These are phyloP conservation scores for Verticillium isaacii DNA, from an alignment of 2,329 filamentous ascomycete species.

Conservation along the genomic window DNA sequence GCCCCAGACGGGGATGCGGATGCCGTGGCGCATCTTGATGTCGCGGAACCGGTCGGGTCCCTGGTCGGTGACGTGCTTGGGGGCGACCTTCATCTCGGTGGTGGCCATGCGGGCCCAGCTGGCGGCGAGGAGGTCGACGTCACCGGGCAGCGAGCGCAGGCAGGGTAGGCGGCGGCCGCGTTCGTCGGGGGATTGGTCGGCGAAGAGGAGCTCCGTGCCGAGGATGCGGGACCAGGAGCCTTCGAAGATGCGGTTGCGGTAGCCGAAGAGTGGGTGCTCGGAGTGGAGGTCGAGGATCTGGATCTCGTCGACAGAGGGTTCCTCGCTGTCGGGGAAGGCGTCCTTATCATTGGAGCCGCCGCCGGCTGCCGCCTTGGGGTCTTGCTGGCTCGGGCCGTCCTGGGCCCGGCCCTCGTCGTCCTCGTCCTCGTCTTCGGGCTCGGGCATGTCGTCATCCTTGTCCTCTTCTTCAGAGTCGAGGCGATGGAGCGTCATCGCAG, in stretches of 20 bases:
- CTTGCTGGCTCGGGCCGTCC: conserved; percentile 3
- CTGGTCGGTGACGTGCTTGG: conserved; percentile 26
- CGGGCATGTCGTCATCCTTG: conserved; percentile 15
- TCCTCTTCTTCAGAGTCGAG: conserved; percentile 17
- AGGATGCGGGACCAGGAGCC: conserved; percentile 79
- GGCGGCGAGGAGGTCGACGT: conserved; percentile 68
- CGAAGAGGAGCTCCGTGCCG: conserved; percentile 78
- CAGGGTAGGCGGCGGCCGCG: conserved; percentile 34
- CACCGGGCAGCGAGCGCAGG: conserved; percentile 46
- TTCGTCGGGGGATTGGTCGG: conserved; percentile 29
- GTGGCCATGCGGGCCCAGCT: conserved; percentile 67
- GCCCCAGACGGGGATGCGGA: conserved; percentile 40
- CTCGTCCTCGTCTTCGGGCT: conserved; percentile 21
- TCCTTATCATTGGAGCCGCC: conserved; percentile 19
- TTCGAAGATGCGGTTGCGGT: conserved; percentile 71
- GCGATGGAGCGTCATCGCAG: conserved; percentile 13
- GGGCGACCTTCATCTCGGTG: conserved; percentile 55
- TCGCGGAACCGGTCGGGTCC: conserved; percentile 26
- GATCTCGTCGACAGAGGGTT: conserved; percentile 38
- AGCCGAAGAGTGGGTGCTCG: conserved; percentile 70
- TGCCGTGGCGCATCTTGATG: conserved; percentile 35
- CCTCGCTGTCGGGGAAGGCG: conserved; percentile 9
- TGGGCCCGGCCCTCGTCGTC: conserved; percentile 3
- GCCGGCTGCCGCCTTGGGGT: conserved; percentile 13
- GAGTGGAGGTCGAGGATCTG: conserved; percentile 84